Conservation (phyloP, 805 yeast species). For the Hermanozyma aechmeae region DNA sequence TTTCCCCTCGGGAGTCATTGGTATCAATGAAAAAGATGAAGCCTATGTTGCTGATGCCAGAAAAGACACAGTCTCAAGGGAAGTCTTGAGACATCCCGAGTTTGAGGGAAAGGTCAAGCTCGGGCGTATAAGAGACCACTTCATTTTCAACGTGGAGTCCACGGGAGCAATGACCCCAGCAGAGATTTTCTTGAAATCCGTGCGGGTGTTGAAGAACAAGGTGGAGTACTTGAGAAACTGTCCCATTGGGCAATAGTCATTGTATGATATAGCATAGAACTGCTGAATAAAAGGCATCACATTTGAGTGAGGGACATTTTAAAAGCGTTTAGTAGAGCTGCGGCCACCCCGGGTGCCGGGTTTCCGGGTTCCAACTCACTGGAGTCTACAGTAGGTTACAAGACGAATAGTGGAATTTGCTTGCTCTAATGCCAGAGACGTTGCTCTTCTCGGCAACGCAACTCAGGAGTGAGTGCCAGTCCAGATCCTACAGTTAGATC, state of each 20-base stretch:
- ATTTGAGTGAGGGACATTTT: too few species aligned
- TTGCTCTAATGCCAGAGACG: too few species aligned
- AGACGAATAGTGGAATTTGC: too few species aligned
- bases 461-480: too few species aligned
- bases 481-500: too few species aligned
- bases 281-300: too few species aligned
- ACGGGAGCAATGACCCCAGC: constrained; percentile 97
- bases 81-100: constrained; percentile 88
- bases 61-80: constrained; percentile 94
- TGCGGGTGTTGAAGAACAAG: constrained; percentile 77
- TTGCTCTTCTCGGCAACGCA: too few species aligned
- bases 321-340: too few species aligned
- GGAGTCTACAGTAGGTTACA: too few species aligned
- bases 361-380: too few species aligned
- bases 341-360: too few species aligned
- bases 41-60: constrained; percentile 86
- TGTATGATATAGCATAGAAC: too few species aligned
- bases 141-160: constrained; percentile 88
- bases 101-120: constrained; percentile 82
- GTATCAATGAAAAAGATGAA: constrained; percentile 50
- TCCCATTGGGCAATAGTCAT: constrained; percentile 51
- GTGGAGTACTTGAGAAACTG: constrained; percentile 71
- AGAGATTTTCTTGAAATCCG: constrained; percentile 87
- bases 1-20: constrained; percentile 91
- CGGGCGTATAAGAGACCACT: constrained; percentile 88